A percentile compares a stretch with the other conserved stretches of the same genome.
phyloP scores from a whole-genome alignment of 1,139 yeast genomes.

The Protomyces inundatus region DNA sequence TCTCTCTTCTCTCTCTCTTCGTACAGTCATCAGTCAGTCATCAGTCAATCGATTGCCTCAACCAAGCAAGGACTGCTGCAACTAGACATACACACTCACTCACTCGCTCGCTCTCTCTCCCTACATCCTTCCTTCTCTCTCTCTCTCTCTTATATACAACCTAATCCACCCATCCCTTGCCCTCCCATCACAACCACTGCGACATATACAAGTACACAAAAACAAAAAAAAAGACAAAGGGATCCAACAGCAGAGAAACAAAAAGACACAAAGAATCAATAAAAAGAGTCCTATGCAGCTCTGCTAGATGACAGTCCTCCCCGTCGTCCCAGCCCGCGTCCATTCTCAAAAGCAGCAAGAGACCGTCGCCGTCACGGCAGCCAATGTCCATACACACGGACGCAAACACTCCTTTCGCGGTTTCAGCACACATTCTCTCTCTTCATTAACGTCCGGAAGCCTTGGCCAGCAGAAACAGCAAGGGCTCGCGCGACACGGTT shows the following conservation, averaged over 20 bases:
- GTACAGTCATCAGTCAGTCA: no score
- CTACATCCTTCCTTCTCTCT: no score
- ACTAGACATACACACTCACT: no score
- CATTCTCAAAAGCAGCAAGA: not conserved
- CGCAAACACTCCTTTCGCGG: constrained; percentile 25
- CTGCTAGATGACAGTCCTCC: not conserved
- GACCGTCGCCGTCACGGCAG: not conserved
- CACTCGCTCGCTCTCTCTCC: no score
- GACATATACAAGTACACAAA: not conserved
- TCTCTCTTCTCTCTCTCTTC: no score
- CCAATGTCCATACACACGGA: constrained; percentile 1
- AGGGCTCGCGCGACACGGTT: not conserved
- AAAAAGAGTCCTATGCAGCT: not conserved
- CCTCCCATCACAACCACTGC: no score
- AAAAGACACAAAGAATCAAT: not conserved
- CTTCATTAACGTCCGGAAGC: not conserved
- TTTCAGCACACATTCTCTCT: constrained; percentile 14
- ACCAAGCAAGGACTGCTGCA: no score
- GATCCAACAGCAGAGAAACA: not conserved
- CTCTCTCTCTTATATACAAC: no score
- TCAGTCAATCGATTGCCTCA: no score
- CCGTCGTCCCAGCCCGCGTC: not conserved
- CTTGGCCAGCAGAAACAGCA: not conserved
- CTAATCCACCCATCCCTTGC: no score
- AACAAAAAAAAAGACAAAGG: not conserved